Conservation (phyloP, 805 yeast genomes). For the Monosporozyma aerobia region DNA sequence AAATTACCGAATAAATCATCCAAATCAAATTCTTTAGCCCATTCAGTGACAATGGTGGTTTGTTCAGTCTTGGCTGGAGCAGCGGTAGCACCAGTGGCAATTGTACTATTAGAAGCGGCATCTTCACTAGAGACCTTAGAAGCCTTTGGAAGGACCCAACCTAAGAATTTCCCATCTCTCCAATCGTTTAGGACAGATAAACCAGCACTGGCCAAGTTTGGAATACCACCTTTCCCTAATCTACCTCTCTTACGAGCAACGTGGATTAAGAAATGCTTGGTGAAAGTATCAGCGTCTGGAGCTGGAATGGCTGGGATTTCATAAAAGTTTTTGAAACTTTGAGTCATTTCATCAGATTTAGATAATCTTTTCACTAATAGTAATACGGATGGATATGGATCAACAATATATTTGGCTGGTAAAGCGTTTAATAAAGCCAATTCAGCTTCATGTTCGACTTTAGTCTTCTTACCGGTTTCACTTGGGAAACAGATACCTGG, state of each 20-base stretch:
- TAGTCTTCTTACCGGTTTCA: conserved; percentile 44
- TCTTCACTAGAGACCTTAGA: conserved; percentile 30
- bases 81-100: conserved; percentile 29
- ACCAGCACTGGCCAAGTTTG: conserved; percentile 82
- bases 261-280: conserved; percentile 81
- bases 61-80: conserved; percentile 42
- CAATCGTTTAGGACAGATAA: conserved; percentile 78
- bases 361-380: conserved; percentile 67
- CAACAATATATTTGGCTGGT: conserved; percentile 76
- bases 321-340: conserved; percentile 63
- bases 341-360: conserved; percentile 67
- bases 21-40: conserved; percentile 92
- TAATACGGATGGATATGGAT: conserved; percentile 76
- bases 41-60: conserved; percentile 72
- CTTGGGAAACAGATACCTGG: conserved; percentile 96
- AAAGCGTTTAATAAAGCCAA: conserved; percentile 79
- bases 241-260: conserved; percentile 90
- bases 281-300: conserved; percentile 60
- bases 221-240: conserved; percentile 86
- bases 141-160: conserved; percentile 76
- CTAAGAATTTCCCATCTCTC: conserved; percentile 91
- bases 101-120: conserved; percentile 23
- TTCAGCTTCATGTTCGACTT: conserved; percentile 73
- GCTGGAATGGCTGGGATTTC: conserved; percentile 74
- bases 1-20: conserved; percentile 59